Base-by-base conservation (phyloP, 2,329 filamentous ascomycete species). In the Blumeriella jaapii region DNA sequence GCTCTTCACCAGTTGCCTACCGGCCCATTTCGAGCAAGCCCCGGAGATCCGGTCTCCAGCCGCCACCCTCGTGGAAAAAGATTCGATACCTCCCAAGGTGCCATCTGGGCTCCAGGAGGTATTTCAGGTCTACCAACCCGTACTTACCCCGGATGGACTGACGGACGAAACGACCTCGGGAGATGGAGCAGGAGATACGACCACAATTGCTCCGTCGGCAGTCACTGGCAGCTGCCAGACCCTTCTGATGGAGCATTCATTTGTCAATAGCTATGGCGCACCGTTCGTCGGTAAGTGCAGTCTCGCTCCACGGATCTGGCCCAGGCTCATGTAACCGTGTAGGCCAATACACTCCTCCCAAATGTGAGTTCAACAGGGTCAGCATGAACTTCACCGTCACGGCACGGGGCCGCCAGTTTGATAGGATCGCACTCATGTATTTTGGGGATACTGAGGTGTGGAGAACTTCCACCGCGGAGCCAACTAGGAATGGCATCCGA, bases 391-490 rank as follows among this genome's bases (percentile, higher is more conserved):
- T 91, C 46, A 87, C 80, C 0, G 77, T 82, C 10, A 72, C 71
- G 1, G 82, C 78, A 7, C 62, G 64, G 42, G 84, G 84, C 1
- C 68, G 71, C 3, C 84, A 93, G 49, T 87, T 71, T 56, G 84
- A 93, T 54, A 70, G 83, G 24, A 65, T 89, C 6, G 84, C 74
- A 3, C 57, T 79, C 19, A 77, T 91, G 68, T 91, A 78, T 49
- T 64, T 91, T 23, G 74, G 74, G 25, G 80, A 89, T 54, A 74
- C 71, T 7, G 83, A 93, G 55, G 68, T 93, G n/a, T 91, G 81
- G 65, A 68, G 83, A 15, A 87, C 82, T 2, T 86, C 82, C 4
- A 93, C 84, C 1, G 81, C 83, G 3, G 81, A 93, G 59, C 82
- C 84, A 1, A 83, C 74, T 0, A 46, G 61, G 4, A 67, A 67